phyloP scores from a whole-genome alignment of 345 rosid genomes.

The Kandelia obovata region DNA sequence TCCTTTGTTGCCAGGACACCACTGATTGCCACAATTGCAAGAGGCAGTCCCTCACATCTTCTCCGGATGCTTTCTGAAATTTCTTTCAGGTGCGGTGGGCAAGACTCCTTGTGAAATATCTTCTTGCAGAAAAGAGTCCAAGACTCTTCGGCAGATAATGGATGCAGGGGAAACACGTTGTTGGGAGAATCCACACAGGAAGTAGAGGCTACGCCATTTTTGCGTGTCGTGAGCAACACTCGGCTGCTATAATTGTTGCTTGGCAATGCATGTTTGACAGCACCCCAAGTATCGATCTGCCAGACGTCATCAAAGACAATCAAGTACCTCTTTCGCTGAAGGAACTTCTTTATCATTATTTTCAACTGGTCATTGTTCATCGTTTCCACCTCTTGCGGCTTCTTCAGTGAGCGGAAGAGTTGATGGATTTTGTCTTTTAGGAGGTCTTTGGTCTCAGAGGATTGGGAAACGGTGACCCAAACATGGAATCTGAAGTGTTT shows the following conservation, averaged over 20 bases:
- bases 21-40: conserved; percentile 27
- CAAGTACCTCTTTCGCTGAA: conserved; percentile 10
- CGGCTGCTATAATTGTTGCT: conserved; percentile 10
- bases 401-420: neutral
- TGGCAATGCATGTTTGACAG: conserved; percentile 11
- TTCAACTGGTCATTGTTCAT: conserved; percentile 10
- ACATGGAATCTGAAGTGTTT: conserved; percentile 12
- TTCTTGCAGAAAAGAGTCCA: conserved; percentile 23
- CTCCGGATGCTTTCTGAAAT: conserved; percentile 11
- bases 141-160: conserved; percentile 13
- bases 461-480: conserved; percentile 24
- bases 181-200: conserved; percentile 10
- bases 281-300: conserved; percentile 15
- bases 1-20: conserved; percentile 30
- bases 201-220: conserved; percentile 9
- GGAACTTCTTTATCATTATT: conserved; percentile 2
- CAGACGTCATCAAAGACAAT: conserved; percentile 21
- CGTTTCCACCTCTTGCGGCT: conserved; percentile 9
- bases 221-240: conserved; percentile 11
- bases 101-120: conserved; percentile 9
- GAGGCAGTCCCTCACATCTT: conserved; percentile 29
- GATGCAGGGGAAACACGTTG: conserved; percentile 1
- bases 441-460: conserved; percentile 12
- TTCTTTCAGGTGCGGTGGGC: conserved; percentile 21
- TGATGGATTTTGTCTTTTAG: conserved; percentile 16